Base-by-base conservation (phyloP, 2,329 filamentous ascomycete species). In the Pyricularia pennisetigena region DNA sequence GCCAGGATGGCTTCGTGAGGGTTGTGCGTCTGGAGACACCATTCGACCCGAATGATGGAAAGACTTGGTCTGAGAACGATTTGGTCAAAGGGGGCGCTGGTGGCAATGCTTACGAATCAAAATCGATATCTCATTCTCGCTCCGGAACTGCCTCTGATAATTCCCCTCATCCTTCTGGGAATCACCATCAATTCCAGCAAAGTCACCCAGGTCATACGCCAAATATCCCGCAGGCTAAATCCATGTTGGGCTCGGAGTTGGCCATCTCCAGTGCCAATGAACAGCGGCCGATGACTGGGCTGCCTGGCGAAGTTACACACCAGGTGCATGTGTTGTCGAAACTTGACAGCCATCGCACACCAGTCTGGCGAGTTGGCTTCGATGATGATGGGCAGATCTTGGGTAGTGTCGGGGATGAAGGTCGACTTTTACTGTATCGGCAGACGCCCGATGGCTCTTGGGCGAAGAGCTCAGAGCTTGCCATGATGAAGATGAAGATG, bases 1-100 rank as follows among this genome's bases (percentile, higher is more conserved):
- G 92, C 76, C 96, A 96, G 77, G 95, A 99, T 76, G 94, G 95
- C 3, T 89, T 88, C 73, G 88, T 97, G 59, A 86, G 94, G 59
- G 90, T 99, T n/a, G 97, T 96, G 75, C 88, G 94, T 73, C 78
- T 97, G 23, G 87, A 89, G 49, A 90, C 90, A 0, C 83, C 85
- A 0, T 79, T 79, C 70, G 76, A 73, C 71, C 79, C 74, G 70
- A 80, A 77, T 70, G 84, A 79, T 73, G 84, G 77, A 64, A 84
- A 80, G 72, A 80, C 79, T 6, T 88, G 82, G 85, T 80, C 82
- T 5, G 76, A 78, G 7, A 74, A 78, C 6, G 81, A 84, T 70
- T 76, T 86, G 20, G 72, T 79, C 54, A 81, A 78, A 61, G 75
- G 77, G 20, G 75, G 76, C 9, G 57, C 23, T 61, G 57, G 57